Base-by-base conservation (phyloP, 2,329 filamentous ascomycete genomes). In the Pestalotiopsis sp. region DNA sequence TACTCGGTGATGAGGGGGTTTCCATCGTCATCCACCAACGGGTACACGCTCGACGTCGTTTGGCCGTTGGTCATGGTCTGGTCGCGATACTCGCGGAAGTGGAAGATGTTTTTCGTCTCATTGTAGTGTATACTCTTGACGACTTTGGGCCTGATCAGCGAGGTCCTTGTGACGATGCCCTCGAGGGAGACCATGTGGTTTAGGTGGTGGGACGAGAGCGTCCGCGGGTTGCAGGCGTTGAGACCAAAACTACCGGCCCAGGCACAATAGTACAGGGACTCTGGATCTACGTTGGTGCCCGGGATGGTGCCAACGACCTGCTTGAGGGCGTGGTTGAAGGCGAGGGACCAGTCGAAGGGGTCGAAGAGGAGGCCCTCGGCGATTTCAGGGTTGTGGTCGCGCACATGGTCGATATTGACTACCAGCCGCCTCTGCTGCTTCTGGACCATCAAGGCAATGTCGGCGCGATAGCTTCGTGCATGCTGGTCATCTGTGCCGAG, bases 101-200 rank as follows among this genome's bases (percentile, higher is more conserved):
- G 90, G 74, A 98, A 99, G 55, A 92, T 92, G 72, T 93, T 88
- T 79, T 93, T 94, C 72, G 83, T 89, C 81, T 98, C 95, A 76
- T 94, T 97, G 82, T 95, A 98, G 80, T 99, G 96, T 66, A 99
- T 95, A 81, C 96, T 98, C 83, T 97, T 97, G 71, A 98, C 91
- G n/a, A 99, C 90, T 82, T 99, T 99, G 12, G 96, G 96, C 68
- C 97, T 89, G 71, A 99, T 97, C 23, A 99, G 86, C 27, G 95
- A 98, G 82, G 94, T 97, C 80, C 96, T 93, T 45, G 96, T 99
- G 57, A 99, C 96, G 75, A 99, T 99, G 61, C 96, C 96, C 81
- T 99, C 96, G 65, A 99, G 87, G 3, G 95, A 97, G 14, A 99
- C 93, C 95, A 99, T 98, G 77, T 93, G 91, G 81, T 99, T 99